Evolutionary conservation across 106 monocot genomes (phyloP).

Genomic region (Acanthochlamys bracteata): DNA sequence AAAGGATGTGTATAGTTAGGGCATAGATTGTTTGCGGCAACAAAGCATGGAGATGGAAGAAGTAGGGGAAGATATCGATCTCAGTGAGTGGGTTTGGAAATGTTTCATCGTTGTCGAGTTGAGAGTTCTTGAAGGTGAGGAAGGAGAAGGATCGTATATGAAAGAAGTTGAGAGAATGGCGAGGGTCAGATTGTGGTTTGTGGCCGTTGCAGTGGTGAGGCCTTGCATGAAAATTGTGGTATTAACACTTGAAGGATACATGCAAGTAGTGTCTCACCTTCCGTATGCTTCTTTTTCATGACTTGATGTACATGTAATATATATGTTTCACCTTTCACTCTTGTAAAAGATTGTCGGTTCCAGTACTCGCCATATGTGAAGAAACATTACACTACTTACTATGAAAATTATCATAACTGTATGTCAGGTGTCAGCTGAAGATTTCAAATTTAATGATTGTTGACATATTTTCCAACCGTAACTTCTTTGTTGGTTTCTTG

Average conservation of each 20-base stretch:
- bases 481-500: no score
- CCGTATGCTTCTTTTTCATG: not conserved
- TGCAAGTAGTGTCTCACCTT: not conserved
- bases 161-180: constrained; percentile 20
- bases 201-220: constrained; percentile 11
- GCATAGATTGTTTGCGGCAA: constrained; percentile 31
- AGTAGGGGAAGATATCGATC: not conserved
- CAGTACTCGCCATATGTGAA: no score
- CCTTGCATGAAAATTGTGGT: constrained; percentile 24
- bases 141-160: constrained; percentile 3
- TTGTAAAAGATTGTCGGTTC: no score
- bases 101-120: not conserved
- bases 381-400: no score
- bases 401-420: no score
- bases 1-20: constrained; percentile 48
- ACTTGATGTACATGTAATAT: no score
- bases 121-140: not conserved
- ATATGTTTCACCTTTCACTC: no score
- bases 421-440: no score
- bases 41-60: constrained; percentile 22
- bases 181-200: constrained; percentile 18
- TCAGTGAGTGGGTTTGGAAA: constrained; percentile 5
- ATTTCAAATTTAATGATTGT: no score
- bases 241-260: not conserved
- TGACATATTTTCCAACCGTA: no score